These are phyloP conservation scores for Tremella yokohamensis DNA, from an alignment of 768 basidiomycete species.

Conservation along the genomic window DNA sequence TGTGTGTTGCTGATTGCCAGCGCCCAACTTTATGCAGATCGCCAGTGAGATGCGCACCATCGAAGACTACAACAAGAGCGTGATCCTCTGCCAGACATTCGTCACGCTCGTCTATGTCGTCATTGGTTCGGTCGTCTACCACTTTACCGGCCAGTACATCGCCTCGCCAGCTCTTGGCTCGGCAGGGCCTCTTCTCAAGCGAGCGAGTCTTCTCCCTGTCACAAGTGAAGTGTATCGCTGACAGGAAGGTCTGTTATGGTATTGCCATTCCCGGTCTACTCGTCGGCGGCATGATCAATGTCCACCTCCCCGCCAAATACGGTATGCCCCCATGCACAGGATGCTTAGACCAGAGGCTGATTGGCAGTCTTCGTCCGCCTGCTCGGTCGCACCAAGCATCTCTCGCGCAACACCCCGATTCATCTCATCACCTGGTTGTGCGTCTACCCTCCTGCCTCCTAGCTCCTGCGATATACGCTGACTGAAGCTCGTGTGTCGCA, in stretches of 20 bases:
- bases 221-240: no score
- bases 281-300: slow-evolving; percentile 29
- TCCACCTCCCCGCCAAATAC: slow-evolving; percentile 27
- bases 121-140: slow-evolving; percentile 45
- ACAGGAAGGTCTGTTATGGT: slow-evolving; percentile 32
- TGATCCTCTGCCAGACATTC: slow-evolving; percentile 39
- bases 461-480: slow-evolving; percentile 2
- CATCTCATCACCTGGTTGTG: slow-evolving; percentile 39
- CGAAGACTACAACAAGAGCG: slow-evolving; percentile 44
- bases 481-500: slow-evolving; percentile 24
- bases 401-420: slow-evolving; percentile 26
- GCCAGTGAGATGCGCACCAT: slow-evolving; percentile 51
- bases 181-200: slow-evolving; percentile 41
- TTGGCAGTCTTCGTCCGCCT: slow-evolving; percentile 35
- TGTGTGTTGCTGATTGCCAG: not conserved
- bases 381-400: slow-evolving; percentile 31
- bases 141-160: slow-evolving; percentile 43
- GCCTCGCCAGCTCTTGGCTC: slow-evolving; percentile 48
- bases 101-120: slow-evolving; percentile 36
- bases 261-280: slow-evolving; percentile 29
- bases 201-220: no score
- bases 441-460: slow-evolving; percentile 8
- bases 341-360: slow-evolving; percentile 2
- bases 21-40: slow-evolving; percentile 32
- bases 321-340: slow-evolving; percentile 2